Evolutionary conservation across 495 filamentous ascomycete genomes (phyloP).

Genomic region (Xylaria venustula): DNA sequence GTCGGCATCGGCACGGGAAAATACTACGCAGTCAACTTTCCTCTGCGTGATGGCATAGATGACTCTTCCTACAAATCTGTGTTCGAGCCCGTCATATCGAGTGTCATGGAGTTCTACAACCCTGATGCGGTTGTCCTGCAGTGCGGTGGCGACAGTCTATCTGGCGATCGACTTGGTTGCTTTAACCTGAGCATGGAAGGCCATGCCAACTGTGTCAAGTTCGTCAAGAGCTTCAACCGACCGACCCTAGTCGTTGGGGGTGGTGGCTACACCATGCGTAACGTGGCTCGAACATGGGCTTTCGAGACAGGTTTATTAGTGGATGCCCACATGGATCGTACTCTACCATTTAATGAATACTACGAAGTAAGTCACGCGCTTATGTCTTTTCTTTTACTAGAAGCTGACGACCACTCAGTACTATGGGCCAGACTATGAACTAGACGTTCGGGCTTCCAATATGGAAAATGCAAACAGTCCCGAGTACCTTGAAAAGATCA

Average conservation of each 20-base stretch:
- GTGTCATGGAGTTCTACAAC: constrained; percentile 93
- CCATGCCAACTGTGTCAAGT: constrained; percentile 96
- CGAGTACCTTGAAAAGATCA: constrained; percentile 97
- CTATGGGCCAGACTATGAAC: constrained; percentile 93
- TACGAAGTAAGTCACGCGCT: constrained; percentile 70
- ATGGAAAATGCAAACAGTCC: constrained; percentile 98
- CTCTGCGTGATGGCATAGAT: constrained; percentile 92
- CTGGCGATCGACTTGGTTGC: constrained; percentile 91
- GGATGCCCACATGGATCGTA: constrained; percentile 70
- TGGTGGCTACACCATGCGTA: constrained; percentile 98
- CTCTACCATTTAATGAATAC: constrained; percentile 96
- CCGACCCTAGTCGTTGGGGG: constrained; percentile 92
- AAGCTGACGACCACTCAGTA: constrained; percentile 60
- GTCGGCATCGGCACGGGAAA: constrained; percentile 92
- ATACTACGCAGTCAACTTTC: constrained; percentile 95
- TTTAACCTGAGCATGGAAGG: constrained; percentile 98
- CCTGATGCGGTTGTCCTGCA: constrained; percentile 95
- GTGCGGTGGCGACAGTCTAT: constrained; percentile 93
- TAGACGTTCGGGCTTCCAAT: constrained; percentile 92
- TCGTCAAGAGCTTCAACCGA: constrained; percentile 86
- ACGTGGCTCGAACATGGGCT: constrained; percentile 96
- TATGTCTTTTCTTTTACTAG: neutral
- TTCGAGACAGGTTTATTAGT: constrained; percentile 93
- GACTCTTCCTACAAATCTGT: constrained; percentile 89
- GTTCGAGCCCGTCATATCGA: constrained; percentile 90